Percentiles rank a stretch among this genome's conserved stretches.
Evolutionary conservation across 2,329 filamentous ascomycete genomes (phyloP).

Genomic region (Amesomyces nigricolor): DNA sequence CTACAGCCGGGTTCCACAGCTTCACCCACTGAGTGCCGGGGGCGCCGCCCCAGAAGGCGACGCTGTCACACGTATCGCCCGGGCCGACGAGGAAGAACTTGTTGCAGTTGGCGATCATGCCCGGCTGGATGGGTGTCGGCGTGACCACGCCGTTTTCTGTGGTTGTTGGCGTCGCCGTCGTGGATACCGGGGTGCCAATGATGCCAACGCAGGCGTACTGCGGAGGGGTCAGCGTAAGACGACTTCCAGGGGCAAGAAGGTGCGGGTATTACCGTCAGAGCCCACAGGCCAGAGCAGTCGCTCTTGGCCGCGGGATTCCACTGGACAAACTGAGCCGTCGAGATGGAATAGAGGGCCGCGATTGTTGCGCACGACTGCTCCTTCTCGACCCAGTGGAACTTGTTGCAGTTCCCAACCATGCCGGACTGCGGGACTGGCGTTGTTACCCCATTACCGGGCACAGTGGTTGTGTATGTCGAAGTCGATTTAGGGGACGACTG

Average conservation of each 20-base stretch:
- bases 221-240: not conserved
- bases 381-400: conserved; percentile 10
- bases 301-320: conserved; percentile 9
- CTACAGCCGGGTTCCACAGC: conserved; percentile 1
- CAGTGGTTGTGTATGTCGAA: too few species aligned
- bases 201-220: conserved; percentile 8
- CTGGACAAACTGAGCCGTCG: conserved; percentile 2
- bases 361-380: conserved; percentile 13
- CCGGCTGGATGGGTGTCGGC: conserved; percentile 1
- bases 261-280: not conserved
- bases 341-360: conserved; percentile 5
- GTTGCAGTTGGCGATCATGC: conserved; percentile 8
- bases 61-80: too few species aligned
- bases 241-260: not conserved
- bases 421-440: too few species aligned
- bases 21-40: not conserved
- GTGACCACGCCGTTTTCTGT: conserved; percentile 6
- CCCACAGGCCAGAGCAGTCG: conserved; percentile 14
- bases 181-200: not conserved
- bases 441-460: too few species aligned
- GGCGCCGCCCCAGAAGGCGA: not conserved
- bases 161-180: not conserved
- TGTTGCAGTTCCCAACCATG: conserved; percentile 23
- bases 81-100: conserved; percentile 7
- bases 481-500: too few species aligned